These are phyloP conservation scores for Przewalskia tangutica DNA, from an alignment of 257 asterid genomes.

Conservation along the genomic window DNA sequence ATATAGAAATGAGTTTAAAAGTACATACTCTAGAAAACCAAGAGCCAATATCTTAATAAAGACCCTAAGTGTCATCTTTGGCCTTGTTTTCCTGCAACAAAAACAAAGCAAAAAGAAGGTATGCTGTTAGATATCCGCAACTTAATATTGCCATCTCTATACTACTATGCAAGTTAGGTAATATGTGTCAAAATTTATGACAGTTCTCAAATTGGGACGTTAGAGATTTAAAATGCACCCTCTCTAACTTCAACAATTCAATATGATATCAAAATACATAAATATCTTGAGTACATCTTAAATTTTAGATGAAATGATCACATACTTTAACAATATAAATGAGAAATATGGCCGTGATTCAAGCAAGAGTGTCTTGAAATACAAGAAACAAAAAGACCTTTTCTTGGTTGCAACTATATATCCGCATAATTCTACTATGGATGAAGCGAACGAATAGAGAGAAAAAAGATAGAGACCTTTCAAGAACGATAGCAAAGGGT, in stretches of 20 bases:
- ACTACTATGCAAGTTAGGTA: neutral
- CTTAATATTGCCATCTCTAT: neutral
- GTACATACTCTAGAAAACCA: conserved; percentile 69
- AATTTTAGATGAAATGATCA: neutral
- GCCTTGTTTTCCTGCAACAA: conserved; percentile 70
- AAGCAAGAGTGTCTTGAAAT: no score
- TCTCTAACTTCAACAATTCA: neutral
- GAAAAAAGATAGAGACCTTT: conserved; percentile 19
- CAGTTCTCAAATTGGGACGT: neutral
- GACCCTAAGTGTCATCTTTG: conserved; percentile 51
- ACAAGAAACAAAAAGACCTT: neutral
- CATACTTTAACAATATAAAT: neutral
- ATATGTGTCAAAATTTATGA: neutral
- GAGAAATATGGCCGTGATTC: neutral
- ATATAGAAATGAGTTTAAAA: neutral
- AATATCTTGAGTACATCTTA: neutral
- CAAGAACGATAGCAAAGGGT: conserved; percentile 68
- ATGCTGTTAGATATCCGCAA: neutral
- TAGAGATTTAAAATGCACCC: neutral
- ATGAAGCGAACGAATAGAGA: neutral
- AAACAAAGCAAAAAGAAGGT: neutral
- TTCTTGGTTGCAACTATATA: no score
- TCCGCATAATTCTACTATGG: neutral
- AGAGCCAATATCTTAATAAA: conserved; percentile 55
- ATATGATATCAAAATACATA: neutral